Percentiles rank a stretch among this genome's conserved stretches.
Evolutionary conservation across 768 basidiomycete genomes (phyloP).

Genomic region (Podaxis mareebaensis): DNA sequence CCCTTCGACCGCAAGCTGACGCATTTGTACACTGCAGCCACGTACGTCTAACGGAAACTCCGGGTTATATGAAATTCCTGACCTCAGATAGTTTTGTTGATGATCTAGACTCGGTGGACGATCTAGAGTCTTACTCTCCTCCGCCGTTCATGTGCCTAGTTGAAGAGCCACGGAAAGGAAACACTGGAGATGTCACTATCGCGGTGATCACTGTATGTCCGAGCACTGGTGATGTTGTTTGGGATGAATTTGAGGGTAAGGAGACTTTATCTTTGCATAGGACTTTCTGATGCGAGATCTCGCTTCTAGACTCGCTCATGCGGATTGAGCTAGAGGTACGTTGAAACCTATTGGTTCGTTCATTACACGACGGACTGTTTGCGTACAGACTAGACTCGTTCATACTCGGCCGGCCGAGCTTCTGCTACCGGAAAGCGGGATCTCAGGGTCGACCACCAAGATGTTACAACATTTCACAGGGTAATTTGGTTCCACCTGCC

Average conservation of each 20-base stretch:
- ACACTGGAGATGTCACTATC: constrained; percentile 45
- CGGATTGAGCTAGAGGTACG: constrained; percentile 85
- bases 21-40: constrained; percentile 82
- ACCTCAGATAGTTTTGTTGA: constrained; percentile 72
- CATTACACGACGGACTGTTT: constrained; percentile 4
- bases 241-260: constrained; percentile 87
- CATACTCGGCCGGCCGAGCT: constrained; percentile 86
- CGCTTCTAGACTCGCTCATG: constrained; percentile 67
- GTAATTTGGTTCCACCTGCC: constrained; percentile 35
- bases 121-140: constrained; percentile 52
- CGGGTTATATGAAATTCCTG: neutral
- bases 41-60: constrained; percentile 50
- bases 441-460: constrained; percentile 73
- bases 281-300: constrained; percentile 8
- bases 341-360: neutral
- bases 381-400: constrained; percentile 73
- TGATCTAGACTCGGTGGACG: constrained; percentile 67
- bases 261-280: neutral
- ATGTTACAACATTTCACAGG: constrained; percentile 72
- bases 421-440: constrained; percentile 55
- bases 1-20: constrained; percentile 76
- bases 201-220: constrained; percentile 81
- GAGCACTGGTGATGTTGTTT: constrained; percentile 89
- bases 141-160: constrained; percentile 76
- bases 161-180: constrained; percentile 46